Evolutionary conservation across 192 early-diverging fungal species (phyloP).

Genomic region (Backusella luteola): DNA sequence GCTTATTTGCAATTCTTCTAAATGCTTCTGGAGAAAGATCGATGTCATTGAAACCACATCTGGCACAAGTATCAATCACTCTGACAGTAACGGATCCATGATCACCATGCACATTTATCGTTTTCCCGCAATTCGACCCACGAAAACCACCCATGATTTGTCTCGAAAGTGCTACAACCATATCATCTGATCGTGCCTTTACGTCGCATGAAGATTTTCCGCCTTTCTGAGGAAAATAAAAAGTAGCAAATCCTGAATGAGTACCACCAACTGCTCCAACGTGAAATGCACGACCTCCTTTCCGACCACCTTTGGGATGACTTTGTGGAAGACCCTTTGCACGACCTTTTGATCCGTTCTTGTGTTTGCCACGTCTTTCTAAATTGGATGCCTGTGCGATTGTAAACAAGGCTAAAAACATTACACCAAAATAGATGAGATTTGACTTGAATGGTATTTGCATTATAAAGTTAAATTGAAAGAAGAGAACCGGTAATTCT

Average conservation of each 20-base stretch:
- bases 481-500: neutral
- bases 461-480: neutral
- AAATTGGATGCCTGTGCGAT: neutral
- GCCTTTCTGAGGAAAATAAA: neutral
- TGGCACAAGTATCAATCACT: constrained; percentile 15
- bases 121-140: constrained; percentile 14
- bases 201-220: neutral
- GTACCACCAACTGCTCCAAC: neutral
- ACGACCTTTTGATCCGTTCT: neutral
- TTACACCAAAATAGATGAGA: neutral
- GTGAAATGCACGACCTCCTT: neutral
- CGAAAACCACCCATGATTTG: neutral
- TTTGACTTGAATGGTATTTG: neutral
- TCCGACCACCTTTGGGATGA: neutral
- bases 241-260: neutral
- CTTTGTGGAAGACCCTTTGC: neutral
- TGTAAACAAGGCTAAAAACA: neutral
- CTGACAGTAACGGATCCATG: constrained; percentile 37
- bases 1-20: neutral
- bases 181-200: neutral
- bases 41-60: neutral
- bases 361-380: constrained; percentile 5
- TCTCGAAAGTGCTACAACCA: constrained; percentile 4
- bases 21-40: constrained; percentile 24
- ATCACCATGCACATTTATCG: constrained; percentile 29